Evolutionary conservation across 495 filamentous ascomycete species (phyloP).

Genomic region (Amphirosellinia nigrospora): DNA sequence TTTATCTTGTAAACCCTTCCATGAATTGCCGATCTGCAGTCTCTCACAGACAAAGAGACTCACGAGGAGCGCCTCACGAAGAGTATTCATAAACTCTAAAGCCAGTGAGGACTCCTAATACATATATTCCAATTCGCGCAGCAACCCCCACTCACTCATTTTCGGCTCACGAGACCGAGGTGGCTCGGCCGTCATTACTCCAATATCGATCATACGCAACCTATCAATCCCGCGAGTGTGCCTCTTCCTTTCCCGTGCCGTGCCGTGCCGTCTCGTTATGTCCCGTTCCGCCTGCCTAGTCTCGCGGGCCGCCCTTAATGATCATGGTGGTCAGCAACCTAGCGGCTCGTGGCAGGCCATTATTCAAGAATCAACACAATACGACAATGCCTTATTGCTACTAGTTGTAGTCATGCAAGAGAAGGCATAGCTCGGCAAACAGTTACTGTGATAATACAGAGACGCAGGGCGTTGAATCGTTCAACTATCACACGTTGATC

Average conservation of each 20-base stretch:
- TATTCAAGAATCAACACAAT: neutral
- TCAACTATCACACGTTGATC: neutral
- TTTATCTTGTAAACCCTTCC: neutral
- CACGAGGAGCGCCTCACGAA: neutral
- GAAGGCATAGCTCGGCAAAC: neutral
- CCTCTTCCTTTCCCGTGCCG: neutral
- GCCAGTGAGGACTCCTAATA: neutral
- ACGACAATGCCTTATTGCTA: neutral
- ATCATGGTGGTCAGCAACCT: slow-evolving; percentile 14
- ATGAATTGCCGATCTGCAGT: neutral
- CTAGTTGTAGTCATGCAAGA: neutral
- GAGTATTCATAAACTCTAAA: neutral
- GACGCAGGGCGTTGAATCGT: neutral
- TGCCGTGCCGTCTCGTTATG: slow-evolving; percentile 12
- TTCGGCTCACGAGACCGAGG: neutral
- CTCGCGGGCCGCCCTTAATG: neutral
- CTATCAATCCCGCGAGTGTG: neutral
- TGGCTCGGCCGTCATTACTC: slow-evolving; percentile 1
- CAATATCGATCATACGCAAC: neutral
- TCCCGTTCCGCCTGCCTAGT: slow-evolving; percentile 4
- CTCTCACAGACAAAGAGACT: neutral
- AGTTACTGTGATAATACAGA: neutral
- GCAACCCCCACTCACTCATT: neutral
- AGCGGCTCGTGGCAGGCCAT: neutral
- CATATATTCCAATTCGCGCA: slow-evolving; percentile 4